Percentiles rank a stretch among this genome's conserved stretches.
Evolutionary conservation across 768 basidiomycete genomes (phyloP).

Genomic region (Tulasnella sp.): DNA sequence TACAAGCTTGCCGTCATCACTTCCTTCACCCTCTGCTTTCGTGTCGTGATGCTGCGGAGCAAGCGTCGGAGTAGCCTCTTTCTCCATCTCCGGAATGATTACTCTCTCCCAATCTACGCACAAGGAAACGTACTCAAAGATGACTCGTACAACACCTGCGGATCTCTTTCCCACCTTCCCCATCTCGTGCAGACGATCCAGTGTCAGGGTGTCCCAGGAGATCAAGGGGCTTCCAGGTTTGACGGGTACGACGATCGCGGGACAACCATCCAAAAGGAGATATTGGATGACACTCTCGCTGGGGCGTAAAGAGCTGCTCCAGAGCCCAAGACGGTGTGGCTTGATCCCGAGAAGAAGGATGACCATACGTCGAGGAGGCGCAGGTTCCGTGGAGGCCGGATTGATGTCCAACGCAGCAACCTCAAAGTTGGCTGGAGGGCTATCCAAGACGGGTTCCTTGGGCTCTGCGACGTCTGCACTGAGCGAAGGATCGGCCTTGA

Average conservation of each 20-base stretch:
- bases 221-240: constrained; percentile 50
- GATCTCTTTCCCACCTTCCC: constrained; percentile 32
- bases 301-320: constrained; percentile 49
- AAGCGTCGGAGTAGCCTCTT: background rate
- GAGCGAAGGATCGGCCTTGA: no score
- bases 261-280: constrained; percentile 48
- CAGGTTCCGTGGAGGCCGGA: background rate
- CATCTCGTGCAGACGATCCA: constrained; percentile 47
- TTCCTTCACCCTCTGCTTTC: constrained; percentile 16
- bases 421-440: background rate
- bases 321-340: constrained; percentile 43
- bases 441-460: no score
- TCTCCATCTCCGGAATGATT: constrained; percentile 23
- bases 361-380: constrained; percentile 42
- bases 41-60: constrained; percentile 7
- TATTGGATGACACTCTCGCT: constrained; percentile 54
- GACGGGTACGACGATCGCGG: constrained; percentile 47
- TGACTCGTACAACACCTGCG: constrained; percentile 42
- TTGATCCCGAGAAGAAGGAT: constrained; percentile 46
- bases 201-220: constrained; percentile 51
- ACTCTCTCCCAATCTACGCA: constrained; percentile 54
- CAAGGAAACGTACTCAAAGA: constrained; percentile 49
- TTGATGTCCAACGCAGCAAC: constrained; percentile 5
- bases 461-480: no score
- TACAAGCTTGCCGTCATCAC: constrained; percentile 14